Conservation (phyloP, 169 alveolate species). For the Plasmodium billcollinsi region DNA sequence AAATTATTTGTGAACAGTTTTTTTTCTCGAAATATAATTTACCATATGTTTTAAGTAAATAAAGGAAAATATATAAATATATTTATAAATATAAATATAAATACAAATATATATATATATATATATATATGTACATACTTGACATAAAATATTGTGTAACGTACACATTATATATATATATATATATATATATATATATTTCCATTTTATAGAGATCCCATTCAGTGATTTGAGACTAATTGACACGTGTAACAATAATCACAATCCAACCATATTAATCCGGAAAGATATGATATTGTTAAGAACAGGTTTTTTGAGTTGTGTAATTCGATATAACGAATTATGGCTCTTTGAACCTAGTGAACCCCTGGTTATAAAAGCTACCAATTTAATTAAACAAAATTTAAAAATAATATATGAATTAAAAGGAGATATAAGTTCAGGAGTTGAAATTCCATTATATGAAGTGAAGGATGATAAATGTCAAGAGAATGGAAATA, state of each 20-base stretch:
- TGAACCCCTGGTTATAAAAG: conserved; percentile 39
- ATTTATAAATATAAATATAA: too few species aligned
- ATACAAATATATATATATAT: too few species aligned
- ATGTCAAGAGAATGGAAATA: too few species aligned
- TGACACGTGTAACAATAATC: conserved; percentile 49
- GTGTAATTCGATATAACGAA: conserved; percentile 57
- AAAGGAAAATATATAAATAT: neutral
- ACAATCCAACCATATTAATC: conserved; percentile 60
- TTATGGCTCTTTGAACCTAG: conserved; percentile 45
- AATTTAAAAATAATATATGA: conserved; percentile 19
- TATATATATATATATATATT: neutral
- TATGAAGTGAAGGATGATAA: too few species aligned
- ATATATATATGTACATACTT: neutral
- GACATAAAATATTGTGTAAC: neutral
- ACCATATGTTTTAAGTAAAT: conserved; percentile 55
- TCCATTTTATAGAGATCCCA: conserved; percentile 25
- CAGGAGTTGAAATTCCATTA: neutral
- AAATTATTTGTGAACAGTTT: conserved; percentile 25
- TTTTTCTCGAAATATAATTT: conserved; percentile 42
- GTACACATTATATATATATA: neutral
- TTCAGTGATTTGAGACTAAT: conserved; percentile 51
- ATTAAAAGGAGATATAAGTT: neutral
- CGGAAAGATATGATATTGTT: conserved; percentile 44
- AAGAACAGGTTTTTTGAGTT: conserved; percentile 61
- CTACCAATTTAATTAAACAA: conserved; percentile 26